A percentile compares a stretch with the other conserved stretches of the same genome.
These are phyloP conservation scores for Toxicodendron radicans DNA, from an alignment of 345 rosid genomes.

Conservation along the genomic window DNA sequence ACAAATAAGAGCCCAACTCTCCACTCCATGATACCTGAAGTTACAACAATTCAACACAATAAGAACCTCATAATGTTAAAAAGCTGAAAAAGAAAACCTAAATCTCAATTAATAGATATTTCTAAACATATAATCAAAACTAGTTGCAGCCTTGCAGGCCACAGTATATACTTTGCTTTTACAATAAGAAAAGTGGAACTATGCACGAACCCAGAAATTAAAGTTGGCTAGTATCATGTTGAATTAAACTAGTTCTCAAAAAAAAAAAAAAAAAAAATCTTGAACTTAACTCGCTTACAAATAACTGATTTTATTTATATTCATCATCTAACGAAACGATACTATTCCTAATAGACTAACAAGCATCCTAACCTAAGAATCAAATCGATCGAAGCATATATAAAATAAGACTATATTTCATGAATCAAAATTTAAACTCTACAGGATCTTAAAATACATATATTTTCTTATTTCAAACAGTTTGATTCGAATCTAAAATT, in stretches of 20 bases:
- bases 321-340: too few species aligned
- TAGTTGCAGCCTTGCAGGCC: neutral
- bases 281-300: neutral
- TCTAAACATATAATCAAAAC: neutral
- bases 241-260: neutral
- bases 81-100: neutral
- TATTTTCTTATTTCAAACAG: neutral
- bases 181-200: neutral
- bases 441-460: too few species aligned
- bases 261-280: neutral
- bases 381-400: neutral
- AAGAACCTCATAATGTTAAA: neutral
- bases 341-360: neutral
- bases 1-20: constrained; percentile 59
- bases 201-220: neutral
- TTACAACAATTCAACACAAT: constrained; percentile 13
- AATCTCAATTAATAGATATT: neutral
- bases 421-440: neutral
- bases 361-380: neutral
- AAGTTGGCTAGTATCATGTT: neutral
- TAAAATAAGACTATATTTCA: neutral
- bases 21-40: constrained; percentile 57
- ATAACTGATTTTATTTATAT: neutral
- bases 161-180: neutral
- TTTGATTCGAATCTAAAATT: neutral